These are phyloP conservation scores for Eucalyptus sideroxylon DNA, from an alignment of 345 rosid genomes.

Conservation along the genomic window DNA sequence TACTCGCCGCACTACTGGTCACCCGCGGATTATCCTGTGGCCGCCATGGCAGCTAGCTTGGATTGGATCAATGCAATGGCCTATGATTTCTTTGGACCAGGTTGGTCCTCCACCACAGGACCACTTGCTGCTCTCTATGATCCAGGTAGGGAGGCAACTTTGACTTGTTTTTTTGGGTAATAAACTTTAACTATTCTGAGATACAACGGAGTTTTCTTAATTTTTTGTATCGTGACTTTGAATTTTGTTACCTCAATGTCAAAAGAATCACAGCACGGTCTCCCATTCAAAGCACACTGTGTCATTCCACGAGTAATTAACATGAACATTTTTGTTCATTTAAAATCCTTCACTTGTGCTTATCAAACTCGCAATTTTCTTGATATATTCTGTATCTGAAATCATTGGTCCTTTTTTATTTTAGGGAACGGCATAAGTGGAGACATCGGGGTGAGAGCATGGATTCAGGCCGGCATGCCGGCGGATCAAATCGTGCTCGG, in stretches of 20 bases:
- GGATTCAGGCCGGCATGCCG: conserved; percentile 44
- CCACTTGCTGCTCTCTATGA: conserved; percentile 54
- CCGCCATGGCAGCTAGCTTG: conserved; percentile 14
- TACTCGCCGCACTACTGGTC: conserved; percentile 7
- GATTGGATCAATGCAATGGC: conserved; percentile 63
- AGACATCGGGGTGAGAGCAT: conserved; percentile 32
- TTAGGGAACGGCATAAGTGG: conserved; percentile 24
- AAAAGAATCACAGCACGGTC: not conserved
- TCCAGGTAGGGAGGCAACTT: conserved; percentile 8
- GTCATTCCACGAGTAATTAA: not conserved
- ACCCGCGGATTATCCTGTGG: conserved; percentile 18
- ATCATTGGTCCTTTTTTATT: not conserved
- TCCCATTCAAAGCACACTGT: not conserved
- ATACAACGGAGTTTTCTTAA: not conserved
- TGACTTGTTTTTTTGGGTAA: not conserved
- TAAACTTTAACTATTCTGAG: not conserved
- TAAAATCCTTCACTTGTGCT: not conserved
- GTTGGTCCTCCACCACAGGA: conserved; percentile 36
- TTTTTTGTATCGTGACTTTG: not conserved
- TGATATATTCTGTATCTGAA: not conserved
- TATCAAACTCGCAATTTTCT: not conserved
- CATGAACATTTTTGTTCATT: not conserved
- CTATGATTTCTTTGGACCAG: conserved; percentile 46
- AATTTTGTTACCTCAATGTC: not conserved
- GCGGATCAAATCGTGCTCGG: conserved; percentile 43